These are phyloP conservation scores for Candida gorgasii DNA, from an alignment of 805 yeast genomes.

Conservation along the genomic window DNA sequence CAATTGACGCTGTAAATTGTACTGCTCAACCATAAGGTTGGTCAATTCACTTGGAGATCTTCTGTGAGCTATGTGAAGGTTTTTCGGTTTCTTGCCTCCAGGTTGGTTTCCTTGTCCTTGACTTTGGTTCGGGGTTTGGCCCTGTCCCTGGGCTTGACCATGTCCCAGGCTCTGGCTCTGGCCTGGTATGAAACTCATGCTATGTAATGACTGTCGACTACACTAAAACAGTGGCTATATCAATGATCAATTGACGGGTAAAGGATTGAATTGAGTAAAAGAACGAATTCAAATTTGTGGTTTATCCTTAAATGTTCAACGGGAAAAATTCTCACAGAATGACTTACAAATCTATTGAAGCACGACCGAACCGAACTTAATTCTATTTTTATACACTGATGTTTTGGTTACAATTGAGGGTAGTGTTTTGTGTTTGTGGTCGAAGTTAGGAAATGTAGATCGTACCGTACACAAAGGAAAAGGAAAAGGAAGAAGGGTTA, in stretches of 20 bases:
- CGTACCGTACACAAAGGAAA: too few relatives aligned
- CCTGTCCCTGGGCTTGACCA: not conserved
- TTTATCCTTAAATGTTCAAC: slow-evolving; percentile 5
- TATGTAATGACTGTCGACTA: too few relatives aligned
- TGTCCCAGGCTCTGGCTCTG: not conserved
- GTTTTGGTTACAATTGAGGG: not conserved
- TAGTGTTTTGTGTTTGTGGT: not conserved
- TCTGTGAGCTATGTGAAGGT: slow-evolving; percentile 91
- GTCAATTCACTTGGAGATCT: slow-evolving; percentile 96
- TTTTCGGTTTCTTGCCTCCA: slow-evolving; percentile 27
- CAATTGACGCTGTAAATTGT: slow-evolving; percentile 86
- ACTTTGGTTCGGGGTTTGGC: not conserved
- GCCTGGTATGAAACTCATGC: not conserved
- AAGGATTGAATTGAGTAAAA: slow-evolving; percentile 7
- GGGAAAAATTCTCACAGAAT: slow-evolving; percentile 8
- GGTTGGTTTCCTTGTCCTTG: not conserved
- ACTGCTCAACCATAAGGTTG: slow-evolving; percentile 88
- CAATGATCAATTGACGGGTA: not conserved
- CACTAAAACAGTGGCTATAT: too few relatives aligned
- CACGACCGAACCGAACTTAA: slow-evolving; percentile 5
- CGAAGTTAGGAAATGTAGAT: too few relatives aligned
- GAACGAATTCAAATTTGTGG: slow-evolving; percentile 5
- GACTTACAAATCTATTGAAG: slow-evolving; percentile 4
- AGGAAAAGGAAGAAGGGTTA: too few relatives aligned
- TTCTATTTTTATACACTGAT: slow-evolving; percentile 4